Evolutionary conservation across 2,329 filamentous ascomycete genomes (phyloP), one percentile per base, ranked within the genome.

Genomic region (Meredithiella fracta): DNA sequence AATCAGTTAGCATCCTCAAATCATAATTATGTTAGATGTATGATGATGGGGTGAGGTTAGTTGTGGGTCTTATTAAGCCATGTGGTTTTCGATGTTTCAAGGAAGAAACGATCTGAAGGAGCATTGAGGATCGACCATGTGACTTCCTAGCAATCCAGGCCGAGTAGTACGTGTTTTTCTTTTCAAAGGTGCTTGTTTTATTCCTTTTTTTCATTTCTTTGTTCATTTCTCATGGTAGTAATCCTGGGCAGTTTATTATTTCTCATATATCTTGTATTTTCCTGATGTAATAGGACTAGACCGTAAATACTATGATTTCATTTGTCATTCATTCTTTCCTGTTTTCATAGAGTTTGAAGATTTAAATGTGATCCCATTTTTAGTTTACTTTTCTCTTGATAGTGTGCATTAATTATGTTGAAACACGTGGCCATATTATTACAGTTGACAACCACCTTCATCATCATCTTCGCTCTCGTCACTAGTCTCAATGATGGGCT

Each of bases 331-430:
- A 15, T 51, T 51, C 29, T 40, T 26, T 40, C 17, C 22, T 53
- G 34, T 37, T 40, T 22, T 15, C 11, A 5, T 40, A 37, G 14
- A 20, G 4, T n/a, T 34, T 34, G 26, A 37, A 23, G 20, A 26
- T 34, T 34, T 31, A 51, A 34, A 51, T 51, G 49, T 51, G 49
- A 38, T 51, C 31, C 49, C 49, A 34, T 1, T 17, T 38, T 51
- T 17, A 15, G 17, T 51, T 17, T 34, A 9, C 17, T 31, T n/a
- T 15, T 22, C 22, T 3, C 47, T 26, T n/a, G 17, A 11, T n/a
- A 22, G 9, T 31, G 15, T 51, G 2, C 17, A 22, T 17, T 9
- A 26, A 25, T 26, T 5, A 26, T 14, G 26, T 17, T 44, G 2
- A 5, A 44, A n/a, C 20, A 9, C 40, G 17, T 44, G 40, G 17